Percentiles rank a stretch among this genome's conserved stretches.
These are phyloP conservation scores for Ophiostoma novo-ulmi DNA, from an alignment of 2,329 filamentous ascomycete species.

Conservation along the genomic window DNA sequence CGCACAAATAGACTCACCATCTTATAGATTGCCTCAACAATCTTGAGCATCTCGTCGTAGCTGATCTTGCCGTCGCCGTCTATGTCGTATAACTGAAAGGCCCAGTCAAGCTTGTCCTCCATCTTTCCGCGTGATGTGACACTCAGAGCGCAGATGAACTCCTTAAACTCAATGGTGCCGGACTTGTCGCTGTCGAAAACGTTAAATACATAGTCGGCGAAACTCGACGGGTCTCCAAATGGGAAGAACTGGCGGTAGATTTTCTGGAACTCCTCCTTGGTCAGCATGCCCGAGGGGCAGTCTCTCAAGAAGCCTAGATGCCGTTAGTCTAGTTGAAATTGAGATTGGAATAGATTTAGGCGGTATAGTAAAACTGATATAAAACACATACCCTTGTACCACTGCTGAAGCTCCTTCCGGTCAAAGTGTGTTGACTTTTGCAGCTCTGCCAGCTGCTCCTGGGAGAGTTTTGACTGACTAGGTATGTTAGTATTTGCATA, in stretches of 20 bases:
- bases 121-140: constrained; percentile 97
- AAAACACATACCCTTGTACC: constrained; percentile 82
- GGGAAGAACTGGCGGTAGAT: constrained; percentile 99
- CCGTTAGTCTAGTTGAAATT: background rate
- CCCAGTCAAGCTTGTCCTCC: constrained; percentile 99
- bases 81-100: constrained; percentile 98
- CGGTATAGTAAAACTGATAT: constrained; percentile 9
- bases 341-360: background rate
- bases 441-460: constrained; percentile 90
- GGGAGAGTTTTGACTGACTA: constrained; percentile 97
- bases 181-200: constrained; percentile 98
- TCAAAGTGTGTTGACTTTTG: constrained; percentile 98
- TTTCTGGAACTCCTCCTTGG: constrained; percentile 98
- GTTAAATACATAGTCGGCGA: constrained; percentile 98
- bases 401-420: constrained; percentile 99
- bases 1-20: constrained; percentile 59
- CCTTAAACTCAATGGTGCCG: constrained; percentile 97
- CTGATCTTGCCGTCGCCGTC: constrained; percentile 98
- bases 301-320: constrained; percentile 87
- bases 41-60: constrained; percentile 98
- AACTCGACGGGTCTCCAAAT: constrained; percentile 93
- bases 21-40: constrained; percentile 99
- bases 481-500: background rate
- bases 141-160: constrained; percentile 97
- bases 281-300: constrained; percentile 92